These are phyloP conservation scores for Dioscorea alata DNA, from an alignment of 106 monocot genomes.

Conservation along the genomic window DNA sequence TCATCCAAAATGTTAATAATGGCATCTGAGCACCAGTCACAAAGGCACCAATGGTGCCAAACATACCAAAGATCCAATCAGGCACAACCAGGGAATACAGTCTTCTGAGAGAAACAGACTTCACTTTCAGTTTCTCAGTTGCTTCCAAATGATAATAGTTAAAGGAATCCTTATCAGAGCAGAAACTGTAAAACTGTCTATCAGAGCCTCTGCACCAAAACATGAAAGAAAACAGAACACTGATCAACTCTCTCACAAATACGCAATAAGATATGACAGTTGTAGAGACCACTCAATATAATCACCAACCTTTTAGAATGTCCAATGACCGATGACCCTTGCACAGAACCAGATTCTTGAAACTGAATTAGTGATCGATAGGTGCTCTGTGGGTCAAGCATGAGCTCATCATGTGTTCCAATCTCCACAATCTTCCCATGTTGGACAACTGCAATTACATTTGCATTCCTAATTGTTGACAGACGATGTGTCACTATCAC, in stretches of 20 bases:
- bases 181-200: conserved; percentile 28
- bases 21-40: conserved; percentile 29
- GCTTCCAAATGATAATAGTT: conserved; percentile 9
- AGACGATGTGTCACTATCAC: neutral
- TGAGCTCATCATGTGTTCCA: conserved; percentile 32
- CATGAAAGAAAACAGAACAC: conserved; percentile 4
- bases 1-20: conserved; percentile 28
- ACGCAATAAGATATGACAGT: too few species aligned
- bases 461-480: neutral
- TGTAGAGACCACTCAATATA: too few species aligned
- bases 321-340: too few species aligned
- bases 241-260: neutral
- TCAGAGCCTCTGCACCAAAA: conserved; percentile 3
- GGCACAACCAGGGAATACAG: conserved; percentile 29
- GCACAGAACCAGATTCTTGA: conserved; percentile 11
- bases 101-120: conserved; percentile 22
- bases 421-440: neutral
- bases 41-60: conserved; percentile 21
- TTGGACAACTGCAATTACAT: neutral
- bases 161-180: conserved; percentile 18
- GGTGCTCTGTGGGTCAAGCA: conserved; percentile 13
- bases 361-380: conserved; percentile 22
- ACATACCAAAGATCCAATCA: conserved; percentile 29
- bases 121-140: conserved; percentile 3
- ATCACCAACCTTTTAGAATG: too few species aligned